Conservation (phyloP, 345 rosid genomes). For the Brassica napus region Da-Ae NC_063445.1:6746501-6747000, state of each 20-base stretch:
- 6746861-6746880: background rate
- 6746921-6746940: background rate
- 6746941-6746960: background rate
- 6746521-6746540: background rate
- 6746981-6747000: too few relatives aligned
- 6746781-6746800: background rate
- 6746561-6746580: background rate
- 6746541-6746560: too few relatives aligned
- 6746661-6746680: too few relatives aligned
- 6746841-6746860: too few relatives aligned
- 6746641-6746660: background rate
- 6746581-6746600: too few relatives aligned
- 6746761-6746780: background rate
- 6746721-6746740: background rate
- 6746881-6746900: background rate
- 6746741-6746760: background rate
- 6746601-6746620: too few relatives aligned
- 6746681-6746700: background rate
- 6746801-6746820: background rate
- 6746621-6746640: too few relatives aligned
- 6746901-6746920: background rate
- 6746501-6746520: background rate
- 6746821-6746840: too few relatives aligned
- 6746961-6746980: background rate
- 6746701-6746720: too few relatives aligned